Conservation (phyloP, 2,329 filamentous ascomycete genomes). For the Eutypa lata region DNA sequence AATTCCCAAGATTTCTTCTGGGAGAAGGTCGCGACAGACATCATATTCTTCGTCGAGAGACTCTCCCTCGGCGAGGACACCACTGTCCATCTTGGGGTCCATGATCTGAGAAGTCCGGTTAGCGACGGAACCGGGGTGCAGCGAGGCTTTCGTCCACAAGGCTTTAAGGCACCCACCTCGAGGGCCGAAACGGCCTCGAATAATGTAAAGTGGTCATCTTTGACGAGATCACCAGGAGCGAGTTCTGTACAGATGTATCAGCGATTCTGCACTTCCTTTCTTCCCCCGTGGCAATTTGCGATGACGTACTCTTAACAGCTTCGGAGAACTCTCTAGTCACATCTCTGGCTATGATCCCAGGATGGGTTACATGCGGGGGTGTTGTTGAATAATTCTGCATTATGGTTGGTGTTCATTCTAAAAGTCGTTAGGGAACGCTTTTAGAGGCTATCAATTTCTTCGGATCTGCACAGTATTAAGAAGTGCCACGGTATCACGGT, state of each 20-base stretch:
- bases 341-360: neutral
- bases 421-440: neutral
- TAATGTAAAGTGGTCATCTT: conserved; percentile 90
- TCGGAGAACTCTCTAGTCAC: neutral
- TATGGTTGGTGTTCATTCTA: neutral
- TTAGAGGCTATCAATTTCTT: neutral
- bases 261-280: too few species aligned
- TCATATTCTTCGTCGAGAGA: conserved; percentile 83
- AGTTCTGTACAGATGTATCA: conserved; percentile 54
- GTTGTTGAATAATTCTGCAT: neutral
- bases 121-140: conserved; percentile 1
- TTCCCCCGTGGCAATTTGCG: neutral
- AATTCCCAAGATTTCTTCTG: conserved; percentile 82
- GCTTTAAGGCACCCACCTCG: conserved; percentile 50
- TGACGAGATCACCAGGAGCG: conserved; percentile 77
- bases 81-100: conserved; percentile 99
- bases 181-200: conserved; percentile 90
- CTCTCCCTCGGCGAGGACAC: conserved; percentile 73
- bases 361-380: neutral
- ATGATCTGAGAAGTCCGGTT: conserved; percentile 67
- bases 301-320: neutral
- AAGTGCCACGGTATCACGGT: too few species aligned
- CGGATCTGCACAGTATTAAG: too few species aligned
- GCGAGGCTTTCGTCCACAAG: conserved; percentile 8
- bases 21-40: conserved; percentile 62